Percentiles rank a stretch among this genome's conserved stretches.
These are phyloP conservation scores for Crithidia expoeki DNA, from an alignment of 208 protist genomes.

Conservation along the genomic window DNA sequence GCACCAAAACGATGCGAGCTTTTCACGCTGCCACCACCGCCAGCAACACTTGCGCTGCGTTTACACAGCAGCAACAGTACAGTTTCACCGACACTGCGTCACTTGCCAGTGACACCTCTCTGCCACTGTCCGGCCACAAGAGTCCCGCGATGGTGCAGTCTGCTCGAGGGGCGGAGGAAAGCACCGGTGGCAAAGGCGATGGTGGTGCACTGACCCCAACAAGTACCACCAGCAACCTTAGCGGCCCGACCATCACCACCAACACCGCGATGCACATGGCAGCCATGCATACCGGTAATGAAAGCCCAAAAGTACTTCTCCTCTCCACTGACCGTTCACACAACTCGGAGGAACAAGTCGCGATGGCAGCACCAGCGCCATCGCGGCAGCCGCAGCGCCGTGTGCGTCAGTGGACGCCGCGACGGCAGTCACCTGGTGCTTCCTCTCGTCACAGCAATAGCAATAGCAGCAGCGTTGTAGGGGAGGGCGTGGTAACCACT, in stretches of 20 bases:
- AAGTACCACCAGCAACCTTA: constrained; percentile 13
- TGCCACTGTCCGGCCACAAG: neutral
- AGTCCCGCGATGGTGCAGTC: neutral
- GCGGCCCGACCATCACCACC: constrained; percentile 4
- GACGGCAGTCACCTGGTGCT: constrained; percentile 3
- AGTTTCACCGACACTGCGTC: neutral
- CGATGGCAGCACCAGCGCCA: neutral
- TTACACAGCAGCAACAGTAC: neutral
- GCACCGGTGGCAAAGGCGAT: neutral
- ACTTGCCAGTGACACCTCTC: neutral
- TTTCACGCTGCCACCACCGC: too few relatives aligned
- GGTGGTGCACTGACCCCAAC: constrained; percentile 5
- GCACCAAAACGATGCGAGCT: neutral
- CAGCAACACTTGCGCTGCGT: neutral
- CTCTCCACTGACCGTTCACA: neutral
- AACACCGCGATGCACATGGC: neutral
- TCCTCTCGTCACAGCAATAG: neutral
- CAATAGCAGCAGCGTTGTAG: neutral
- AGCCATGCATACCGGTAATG: neutral
- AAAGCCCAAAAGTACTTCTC: neutral
- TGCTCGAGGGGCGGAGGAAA: neutral
- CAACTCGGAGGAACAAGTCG: neutral
- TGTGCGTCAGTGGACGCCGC: constrained; percentile 31
- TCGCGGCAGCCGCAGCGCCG: constrained; percentile 10
- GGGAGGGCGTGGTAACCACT: constrained; percentile 11